phyloP scores from a whole-genome alignment of 192 early-diverging fungal species.

The Backusella tuberculispora region DNA sequence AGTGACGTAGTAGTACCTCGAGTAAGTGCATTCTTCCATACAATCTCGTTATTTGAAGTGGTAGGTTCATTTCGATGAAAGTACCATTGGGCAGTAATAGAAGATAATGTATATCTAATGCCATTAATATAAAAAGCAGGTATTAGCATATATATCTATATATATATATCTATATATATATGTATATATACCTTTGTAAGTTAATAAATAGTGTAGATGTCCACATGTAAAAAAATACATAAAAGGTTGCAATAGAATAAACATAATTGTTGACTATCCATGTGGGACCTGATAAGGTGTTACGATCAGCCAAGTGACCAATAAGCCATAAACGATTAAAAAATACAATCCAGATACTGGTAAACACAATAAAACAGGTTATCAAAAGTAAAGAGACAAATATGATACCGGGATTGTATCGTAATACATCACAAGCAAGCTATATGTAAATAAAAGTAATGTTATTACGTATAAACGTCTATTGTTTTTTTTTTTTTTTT shows the following conservation, averaged over 20 bases:
- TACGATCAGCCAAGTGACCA: constrained; percentile 41
- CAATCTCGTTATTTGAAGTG: constrained; percentile 34
- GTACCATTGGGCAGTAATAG: constrained; percentile 82
- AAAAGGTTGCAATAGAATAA: constrained; percentile 55
- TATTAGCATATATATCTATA: no score
- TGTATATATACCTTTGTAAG: constrained; percentile 59
- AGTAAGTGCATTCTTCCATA: constrained; percentile 47
- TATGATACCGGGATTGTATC: constrained; percentile 72
- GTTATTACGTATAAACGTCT: neutral
- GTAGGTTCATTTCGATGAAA: constrained; percentile 52
- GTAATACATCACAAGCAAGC: constrained; percentile 74
- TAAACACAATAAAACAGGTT: constrained; percentile 61
- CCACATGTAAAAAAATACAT: constrained; percentile 79
- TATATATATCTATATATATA: constrained; percentile 25
- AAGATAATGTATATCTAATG: constrained; percentile 61
- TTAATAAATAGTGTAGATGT: constrained; percentile 70
- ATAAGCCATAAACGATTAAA: constrained; percentile 69
- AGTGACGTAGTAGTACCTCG: constrained; percentile 61
- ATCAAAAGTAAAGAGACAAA: constrained; percentile 62
- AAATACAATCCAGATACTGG: constrained; percentile 65
- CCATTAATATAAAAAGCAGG: neutral
- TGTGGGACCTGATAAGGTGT: constrained; percentile 21
- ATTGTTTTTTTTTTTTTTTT: no score
- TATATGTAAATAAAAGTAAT: constrained; percentile 26
- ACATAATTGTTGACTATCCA: constrained; percentile 60